Conservation (phyloP, 164 flowering plant genomes). For the Piper longum region DNA sequence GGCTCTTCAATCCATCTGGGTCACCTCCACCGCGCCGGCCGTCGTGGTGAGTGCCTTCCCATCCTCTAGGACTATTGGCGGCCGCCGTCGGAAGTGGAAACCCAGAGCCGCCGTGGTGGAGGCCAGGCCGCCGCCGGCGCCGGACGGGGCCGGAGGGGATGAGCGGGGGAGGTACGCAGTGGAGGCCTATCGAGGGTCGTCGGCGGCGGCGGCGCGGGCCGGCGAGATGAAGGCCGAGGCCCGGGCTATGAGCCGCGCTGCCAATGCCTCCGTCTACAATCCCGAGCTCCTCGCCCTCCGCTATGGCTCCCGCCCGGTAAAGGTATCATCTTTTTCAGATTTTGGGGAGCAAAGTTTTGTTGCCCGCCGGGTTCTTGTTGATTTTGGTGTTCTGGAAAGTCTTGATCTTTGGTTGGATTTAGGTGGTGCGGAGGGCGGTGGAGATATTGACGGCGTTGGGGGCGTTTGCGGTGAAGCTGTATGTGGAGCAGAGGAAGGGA, state of each 20-base stretch:
- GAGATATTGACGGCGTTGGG: conserved; percentile 50
- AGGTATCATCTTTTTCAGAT: conserved; percentile 22
- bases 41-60: background rate
- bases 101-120: conserved; percentile 7
- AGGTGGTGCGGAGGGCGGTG: conserved; percentile 54
- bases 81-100: background rate
- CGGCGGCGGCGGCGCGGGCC: conserved; percentile 18
- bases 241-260: conserved; percentile 83
- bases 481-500: conserved; percentile 57
- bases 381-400: background rate
- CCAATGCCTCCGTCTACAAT: conserved; percentile 56
- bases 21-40: background rate
- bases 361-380: background rate
- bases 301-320: conserved; percentile 62
- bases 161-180: conserved; percentile 2
- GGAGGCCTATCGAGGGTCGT: conserved; percentile 3
- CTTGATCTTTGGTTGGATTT: background rate
- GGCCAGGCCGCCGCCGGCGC: background rate
- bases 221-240: conserved; percentile 83
- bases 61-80: background rate
- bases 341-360: background rate
- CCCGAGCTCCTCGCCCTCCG: conserved; percentile 45
- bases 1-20: background rate
- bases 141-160: conserved; percentile 1
- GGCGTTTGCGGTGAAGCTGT: conserved; percentile 46